These are phyloP conservation scores for Diplodia sapinea DNA, from an alignment of 2,329 filamentous ascomycete genomes.

Conservation along the genomic window DNA sequence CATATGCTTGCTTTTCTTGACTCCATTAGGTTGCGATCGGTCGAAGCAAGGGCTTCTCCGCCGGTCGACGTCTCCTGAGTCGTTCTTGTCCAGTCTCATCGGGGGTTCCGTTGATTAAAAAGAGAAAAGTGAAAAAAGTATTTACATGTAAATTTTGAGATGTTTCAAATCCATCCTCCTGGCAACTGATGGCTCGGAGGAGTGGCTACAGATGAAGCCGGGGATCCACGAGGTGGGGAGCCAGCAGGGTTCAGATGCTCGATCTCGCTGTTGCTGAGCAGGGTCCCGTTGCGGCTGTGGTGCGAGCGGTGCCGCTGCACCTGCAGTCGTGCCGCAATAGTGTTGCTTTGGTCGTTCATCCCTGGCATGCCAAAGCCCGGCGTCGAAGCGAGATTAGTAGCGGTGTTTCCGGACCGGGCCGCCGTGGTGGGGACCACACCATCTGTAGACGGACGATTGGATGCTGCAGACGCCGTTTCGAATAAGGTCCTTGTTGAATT, in stretches of 20 bases:
- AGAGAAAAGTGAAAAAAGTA: slow-evolving; percentile 7
- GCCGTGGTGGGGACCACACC: slow-evolving; percentile 3
- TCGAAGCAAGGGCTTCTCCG: not conserved
- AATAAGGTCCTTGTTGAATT: slow-evolving; percentile 3
- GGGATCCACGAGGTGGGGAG: slow-evolving; percentile 2
- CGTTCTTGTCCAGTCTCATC: not conserved
- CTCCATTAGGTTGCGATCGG: not conserved
- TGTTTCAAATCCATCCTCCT: slow-evolving; percentile 18
- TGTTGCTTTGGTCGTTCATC: not conserved
- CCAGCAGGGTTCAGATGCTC: not conserved
- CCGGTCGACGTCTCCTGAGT: not conserved
- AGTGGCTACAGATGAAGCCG: not conserved
- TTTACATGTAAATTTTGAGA: not conserved
- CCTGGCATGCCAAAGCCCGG: not conserved
- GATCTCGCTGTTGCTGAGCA: slow-evolving; percentile 5
- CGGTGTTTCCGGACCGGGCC: slow-evolving; percentile 9
- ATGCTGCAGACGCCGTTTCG: not conserved
- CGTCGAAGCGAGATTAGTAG: slow-evolving; percentile 11
- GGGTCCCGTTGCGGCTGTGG: not conserved
- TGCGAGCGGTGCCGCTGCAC: not conserved
- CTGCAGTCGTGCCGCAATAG: not conserved
- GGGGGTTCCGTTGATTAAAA: not conserved
- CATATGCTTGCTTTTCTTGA: not conserved
- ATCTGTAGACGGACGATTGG: slow-evolving; percentile 13
- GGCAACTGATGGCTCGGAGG: slow-evolving; percentile 9